Conservation (phyloP, 2,329 filamentous ascomycete species). For the Monosporascus ibericus region DNA sequence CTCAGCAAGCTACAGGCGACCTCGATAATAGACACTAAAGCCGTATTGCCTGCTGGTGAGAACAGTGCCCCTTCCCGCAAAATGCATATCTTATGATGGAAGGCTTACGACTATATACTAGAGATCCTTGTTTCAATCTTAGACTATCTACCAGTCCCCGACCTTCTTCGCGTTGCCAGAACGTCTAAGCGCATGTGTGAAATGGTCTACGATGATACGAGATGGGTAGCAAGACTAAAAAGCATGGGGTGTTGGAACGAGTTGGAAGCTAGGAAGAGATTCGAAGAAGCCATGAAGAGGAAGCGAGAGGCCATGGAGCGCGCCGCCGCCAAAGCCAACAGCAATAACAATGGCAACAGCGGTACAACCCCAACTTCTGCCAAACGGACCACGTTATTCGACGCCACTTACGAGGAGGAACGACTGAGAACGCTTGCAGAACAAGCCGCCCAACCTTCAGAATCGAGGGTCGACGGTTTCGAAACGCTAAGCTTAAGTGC, state of each 20-base stretch:
- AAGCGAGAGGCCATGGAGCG: slow-evolving; percentile 49
- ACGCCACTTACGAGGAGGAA: slow-evolving; percentile 63
- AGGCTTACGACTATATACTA: slow-evolving; percentile 24
- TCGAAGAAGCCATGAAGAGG: slow-evolving; percentile 63
- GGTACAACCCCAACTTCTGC: slow-evolving; percentile 11
- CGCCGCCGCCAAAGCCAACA: slow-evolving; percentile 5
- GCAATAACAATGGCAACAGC: slow-evolving; percentile 11
- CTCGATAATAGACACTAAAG: slow-evolving; percentile 72
- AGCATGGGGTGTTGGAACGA: slow-evolving; percentile 93
- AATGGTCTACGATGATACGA: slow-evolving; percentile 97
- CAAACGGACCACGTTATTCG: slow-evolving; percentile 60
- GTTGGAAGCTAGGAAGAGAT: slow-evolving; percentile 69
- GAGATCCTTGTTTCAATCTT: slow-evolving; percentile 86
- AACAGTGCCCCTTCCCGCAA: neutral
- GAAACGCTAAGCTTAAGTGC: slow-evolving; percentile 62
- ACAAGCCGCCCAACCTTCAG: slow-evolving; percentile 23
- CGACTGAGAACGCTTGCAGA: slow-evolving; percentile 37
- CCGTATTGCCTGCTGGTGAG: slow-evolving; percentile 75
- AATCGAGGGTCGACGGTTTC: slow-evolving; percentile 59
- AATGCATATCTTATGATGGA: neutral
- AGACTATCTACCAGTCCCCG: slow-evolving; percentile 79
- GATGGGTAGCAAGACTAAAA: slow-evolving; percentile 84
- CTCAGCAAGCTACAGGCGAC: slow-evolving; percentile 74
- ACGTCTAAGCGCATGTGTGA: slow-evolving; percentile 83
- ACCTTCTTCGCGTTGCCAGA: slow-evolving; percentile 79